Conservation (phyloP, 225 moss, liverwort and hornwort genomes). For the Pleurozium schreberi region DNA sequence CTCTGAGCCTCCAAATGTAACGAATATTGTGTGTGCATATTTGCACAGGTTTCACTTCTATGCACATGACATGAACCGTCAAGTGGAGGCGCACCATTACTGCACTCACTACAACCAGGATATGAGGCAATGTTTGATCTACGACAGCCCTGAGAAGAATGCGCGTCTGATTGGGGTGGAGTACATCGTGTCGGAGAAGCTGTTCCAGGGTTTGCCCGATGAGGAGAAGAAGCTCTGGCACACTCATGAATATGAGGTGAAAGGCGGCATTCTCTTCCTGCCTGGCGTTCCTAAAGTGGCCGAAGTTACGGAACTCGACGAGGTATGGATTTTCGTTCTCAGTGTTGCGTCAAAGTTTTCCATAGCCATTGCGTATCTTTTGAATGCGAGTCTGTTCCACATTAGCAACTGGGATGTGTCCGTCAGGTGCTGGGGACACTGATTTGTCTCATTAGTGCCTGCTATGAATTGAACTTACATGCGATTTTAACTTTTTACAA, state of each 20-base stretch:
- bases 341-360: neutral
- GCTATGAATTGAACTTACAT: neutral
- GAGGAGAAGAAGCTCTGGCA: constrained; percentile 83
- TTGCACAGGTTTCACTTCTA: constrained; percentile 66
- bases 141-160: constrained; percentile 50
- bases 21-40: neutral
- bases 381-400: neutral
- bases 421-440: neutral
- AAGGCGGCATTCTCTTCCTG: constrained; percentile 63
- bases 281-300: constrained; percentile 41
- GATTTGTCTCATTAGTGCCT: neutral
- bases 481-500: neutral
- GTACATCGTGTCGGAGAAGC: constrained; percentile 71
- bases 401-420: neutral
- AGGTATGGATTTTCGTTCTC: constrained; percentile 5
- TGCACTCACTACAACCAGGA: constrained; percentile 79
- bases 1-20: neutral
- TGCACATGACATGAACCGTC: constrained; percentile 58
- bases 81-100: constrained; percentile 80
- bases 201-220: constrained; percentile 53
- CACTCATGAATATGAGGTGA: constrained; percentile 64
- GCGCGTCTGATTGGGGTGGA: constrained; percentile 72
- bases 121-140: constrained; percentile 66
- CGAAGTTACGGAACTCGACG: constrained; percentile 36
- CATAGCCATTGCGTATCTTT: neutral